Evolutionary conservation across 2,329 filamentous ascomycete genomes (phyloP).

Genomic region (Endocalyx cinctus): DNA sequence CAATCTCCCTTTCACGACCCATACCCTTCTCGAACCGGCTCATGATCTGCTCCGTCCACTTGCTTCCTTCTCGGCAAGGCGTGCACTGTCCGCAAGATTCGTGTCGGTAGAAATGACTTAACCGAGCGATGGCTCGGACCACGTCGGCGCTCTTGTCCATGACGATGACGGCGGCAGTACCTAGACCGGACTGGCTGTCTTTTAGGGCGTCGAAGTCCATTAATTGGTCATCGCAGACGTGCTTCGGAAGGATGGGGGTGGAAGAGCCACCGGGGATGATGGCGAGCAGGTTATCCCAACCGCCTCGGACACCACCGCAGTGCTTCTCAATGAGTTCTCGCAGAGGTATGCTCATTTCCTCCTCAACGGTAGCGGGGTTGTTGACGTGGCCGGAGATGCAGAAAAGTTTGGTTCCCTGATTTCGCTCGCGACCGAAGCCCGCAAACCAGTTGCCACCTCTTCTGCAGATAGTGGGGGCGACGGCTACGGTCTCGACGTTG

Average conservation of each 20-base stretch:
- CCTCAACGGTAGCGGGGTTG: slow-evolving; percentile 95
- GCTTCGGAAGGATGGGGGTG: slow-evolving; percentile 89
- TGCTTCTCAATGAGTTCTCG: slow-evolving; percentile 97
- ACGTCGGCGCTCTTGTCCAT: slow-evolving; percentile 99
- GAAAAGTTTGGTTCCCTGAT: slow-evolving; percentile 95
- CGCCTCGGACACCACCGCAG: slow-evolving; percentile 92
- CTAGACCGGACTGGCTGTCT: slow-evolving; percentile 94
- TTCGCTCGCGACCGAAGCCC: slow-evolving; percentile 88
- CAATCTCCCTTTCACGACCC: slow-evolving; percentile 87
- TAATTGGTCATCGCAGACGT: slow-evolving; percentile 85
- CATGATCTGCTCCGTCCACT: slow-evolving; percentile 99
- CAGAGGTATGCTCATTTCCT: slow-evolving; percentile 98
- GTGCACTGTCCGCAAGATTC: slow-evolving; percentile 98
- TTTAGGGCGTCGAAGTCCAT: slow-evolving; percentile 99
- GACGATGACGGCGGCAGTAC: slow-evolving; percentile 95
- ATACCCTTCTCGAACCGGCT: slow-evolving; percentile 87
- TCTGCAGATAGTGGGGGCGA: slow-evolving; percentile 91
- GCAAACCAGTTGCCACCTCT: slow-evolving; percentile 92
- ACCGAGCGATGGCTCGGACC: slow-evolving; percentile 85
- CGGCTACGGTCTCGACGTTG: slow-evolving; percentile 95
- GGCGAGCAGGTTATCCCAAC: slow-evolving; percentile 96
- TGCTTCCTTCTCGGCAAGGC: slow-evolving; percentile 97
- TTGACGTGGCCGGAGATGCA: slow-evolving; percentile 99
- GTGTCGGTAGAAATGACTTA: slow-evolving; percentile 97
- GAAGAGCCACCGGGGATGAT: slow-evolving; percentile 96